phyloP scores from a whole-genome alignment of 2,329 filamentous ascomycete species.

The Lecanicillium sp. region DNA sequence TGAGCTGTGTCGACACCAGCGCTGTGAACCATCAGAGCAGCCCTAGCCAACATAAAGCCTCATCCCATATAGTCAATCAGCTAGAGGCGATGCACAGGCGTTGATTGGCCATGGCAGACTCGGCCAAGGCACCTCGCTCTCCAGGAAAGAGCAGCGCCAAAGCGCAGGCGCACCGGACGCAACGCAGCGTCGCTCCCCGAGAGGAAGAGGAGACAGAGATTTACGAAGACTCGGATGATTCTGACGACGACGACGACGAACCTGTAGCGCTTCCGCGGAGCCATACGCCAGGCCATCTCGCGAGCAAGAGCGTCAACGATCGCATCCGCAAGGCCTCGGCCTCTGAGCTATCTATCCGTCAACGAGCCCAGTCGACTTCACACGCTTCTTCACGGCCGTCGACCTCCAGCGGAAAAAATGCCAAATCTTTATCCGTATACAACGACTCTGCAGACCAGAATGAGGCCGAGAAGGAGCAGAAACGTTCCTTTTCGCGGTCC shows the following conservation, averaged over 20 bases:
- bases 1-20: no score
- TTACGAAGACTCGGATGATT: slow-evolving; percentile 26
- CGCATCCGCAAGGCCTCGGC: slow-evolving; percentile 34
- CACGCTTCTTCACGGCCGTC: slow-evolving; percentile 22
- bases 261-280: slow-evolving; percentile 37
- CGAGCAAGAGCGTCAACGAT: slow-evolving; percentile 45
- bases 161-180: slow-evolving; percentile 2
- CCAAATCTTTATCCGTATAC: slow-evolving; percentile 18
- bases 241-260: slow-evolving; percentile 25
- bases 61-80: neutral
- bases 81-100: slow-evolving; percentile 3
- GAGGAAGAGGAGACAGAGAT: slow-evolving; percentile 18
- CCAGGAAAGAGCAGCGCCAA: slow-evolving; percentile 3
- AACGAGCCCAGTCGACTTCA: slow-evolving; percentile 44
- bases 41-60: no score
- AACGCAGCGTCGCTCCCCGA: slow-evolving; percentile 5
- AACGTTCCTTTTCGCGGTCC: slow-evolving; percentile 1
- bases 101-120: slow-evolving; percentile 5
- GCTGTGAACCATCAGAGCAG: no score
- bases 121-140: slow-evolving; percentile 5
- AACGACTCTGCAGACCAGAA: slow-evolving; percentile 15
- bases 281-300: slow-evolving; percentile 54
- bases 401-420: slow-evolving; percentile 18
- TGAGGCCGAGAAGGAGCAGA: slow-evolving; percentile 17
- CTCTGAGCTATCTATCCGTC: slow-evolving; percentile 44